phyloP scores from a whole-genome alignment of 129 eudicot species.

The Mikania micrantha region DNA sequence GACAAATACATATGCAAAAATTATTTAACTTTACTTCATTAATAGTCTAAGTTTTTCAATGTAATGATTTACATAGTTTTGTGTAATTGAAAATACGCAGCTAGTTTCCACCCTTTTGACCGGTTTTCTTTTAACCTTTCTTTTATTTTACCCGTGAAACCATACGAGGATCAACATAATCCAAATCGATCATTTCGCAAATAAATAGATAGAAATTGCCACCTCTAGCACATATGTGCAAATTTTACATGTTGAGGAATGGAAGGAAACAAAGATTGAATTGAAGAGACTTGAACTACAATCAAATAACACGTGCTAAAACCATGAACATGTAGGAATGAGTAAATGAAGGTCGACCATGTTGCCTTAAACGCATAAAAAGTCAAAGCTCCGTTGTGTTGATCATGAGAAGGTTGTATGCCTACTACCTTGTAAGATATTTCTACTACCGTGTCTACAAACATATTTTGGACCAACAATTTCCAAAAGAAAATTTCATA shows the following conservation, averaged over 20 bases:
- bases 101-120: neutral
- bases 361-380: neutral
- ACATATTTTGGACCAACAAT: neutral
- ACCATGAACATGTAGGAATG: neutral
- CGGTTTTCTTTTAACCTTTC: neutral
- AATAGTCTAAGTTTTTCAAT: neutral
- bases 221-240: neutral
- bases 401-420: neutral
- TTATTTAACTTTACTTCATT: neutral
- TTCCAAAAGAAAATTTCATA: neutral
- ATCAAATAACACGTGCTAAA: neutral
- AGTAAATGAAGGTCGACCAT: neutral
- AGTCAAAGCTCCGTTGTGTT: neutral
- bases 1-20: neutral
- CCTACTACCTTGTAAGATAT: neutral
- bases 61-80: neutral
- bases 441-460: neutral
- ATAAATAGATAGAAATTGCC: neutral
- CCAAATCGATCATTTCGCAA: neutral
- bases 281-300: neutral
- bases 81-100: neutral
- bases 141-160: neutral
- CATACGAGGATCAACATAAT: neutral
- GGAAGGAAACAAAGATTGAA: neutral
- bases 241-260: neutral